phyloP scores from a whole-genome alignment of 2,329 filamentous ascomycete species.

The Paracoccidioides brasiliensis region DNA sequence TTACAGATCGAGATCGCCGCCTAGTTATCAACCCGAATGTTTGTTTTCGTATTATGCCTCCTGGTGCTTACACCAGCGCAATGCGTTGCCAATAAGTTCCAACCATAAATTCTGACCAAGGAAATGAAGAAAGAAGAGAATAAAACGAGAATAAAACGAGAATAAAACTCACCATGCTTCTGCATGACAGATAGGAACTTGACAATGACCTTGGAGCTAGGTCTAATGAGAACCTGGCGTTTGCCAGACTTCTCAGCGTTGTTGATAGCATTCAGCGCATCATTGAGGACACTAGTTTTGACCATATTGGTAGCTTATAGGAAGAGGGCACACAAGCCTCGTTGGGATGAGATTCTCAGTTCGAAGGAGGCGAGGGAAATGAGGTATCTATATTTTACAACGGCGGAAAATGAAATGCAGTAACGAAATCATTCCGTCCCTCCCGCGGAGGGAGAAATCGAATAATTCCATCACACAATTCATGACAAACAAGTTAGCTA shows the following conservation, averaged over 20 bases:
- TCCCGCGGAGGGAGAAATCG: background rate
- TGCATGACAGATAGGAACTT: conserved; percentile 99
- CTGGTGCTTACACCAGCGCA: background rate
- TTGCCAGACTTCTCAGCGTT: conserved; percentile 99
- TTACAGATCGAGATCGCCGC: conserved; percentile 64
- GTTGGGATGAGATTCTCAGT: conserved; percentile 37
- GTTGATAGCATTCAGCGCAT: conserved; percentile 99
- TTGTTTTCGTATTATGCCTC: conserved; percentile 4
- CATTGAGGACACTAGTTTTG: conserved; percentile 98
- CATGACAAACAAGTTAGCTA: conserved; percentile 40
- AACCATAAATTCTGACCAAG: background rate
- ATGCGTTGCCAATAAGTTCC: background rate
- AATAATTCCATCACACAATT: conserved; percentile 1
- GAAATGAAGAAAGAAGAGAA: conserved; percentile 2
- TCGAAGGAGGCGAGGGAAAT: conserved; percentile 30
- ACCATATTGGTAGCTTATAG: conserved; percentile 74
- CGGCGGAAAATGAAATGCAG: background rate
- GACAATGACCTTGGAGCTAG: conserved; percentile 98
- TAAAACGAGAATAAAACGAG: conserved; percentile 4
- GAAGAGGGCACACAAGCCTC: conserved; percentile 17
- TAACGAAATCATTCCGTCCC: conserved; percentile 7
- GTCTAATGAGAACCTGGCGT: conserved; percentile 97
- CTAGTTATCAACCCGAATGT: conserved; percentile 99
- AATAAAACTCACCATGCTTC: conserved; percentile 74
- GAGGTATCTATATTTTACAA: conserved; percentile 43